Percentiles rank a stretch among this genome's conserved stretches.
These are phyloP conservation scores for Boechera stricta DNA, from an alignment of 345 rosid species.

Conservation along the genomic window DNA sequence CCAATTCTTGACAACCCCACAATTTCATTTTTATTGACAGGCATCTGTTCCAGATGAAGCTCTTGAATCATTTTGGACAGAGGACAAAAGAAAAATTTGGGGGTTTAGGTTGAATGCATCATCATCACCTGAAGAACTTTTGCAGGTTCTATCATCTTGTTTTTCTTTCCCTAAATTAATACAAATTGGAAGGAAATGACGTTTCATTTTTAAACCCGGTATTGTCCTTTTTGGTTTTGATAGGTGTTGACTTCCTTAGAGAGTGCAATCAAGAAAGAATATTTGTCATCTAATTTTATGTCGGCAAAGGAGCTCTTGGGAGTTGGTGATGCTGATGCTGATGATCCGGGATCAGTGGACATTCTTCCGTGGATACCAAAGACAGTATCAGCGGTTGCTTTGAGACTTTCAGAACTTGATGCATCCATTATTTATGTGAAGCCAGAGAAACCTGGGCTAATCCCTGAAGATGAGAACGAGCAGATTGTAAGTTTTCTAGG, in stretches of 20 bases:
- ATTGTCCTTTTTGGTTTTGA: constrained; percentile 32
- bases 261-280: constrained; percentile 71
- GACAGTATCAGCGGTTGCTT: constrained; percentile 79
- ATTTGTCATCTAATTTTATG: constrained; percentile 62
- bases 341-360: constrained; percentile 51
- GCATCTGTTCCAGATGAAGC: constrained; percentile 82
- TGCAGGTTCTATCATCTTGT: constrained; percentile 63
- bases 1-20: constrained; percentile 26
- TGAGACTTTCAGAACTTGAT: constrained; percentile 89
- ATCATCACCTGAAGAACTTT: constrained; percentile 67
- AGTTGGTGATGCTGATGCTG: constrained; percentile 44
- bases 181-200: constrained; percentile 7
- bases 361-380: constrained; percentile 98
- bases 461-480: constrained; percentile 55
- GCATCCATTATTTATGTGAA: constrained; percentile 59
- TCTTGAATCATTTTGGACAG: constrained; percentile 75
- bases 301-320: constrained; percentile 76
- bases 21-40: constrained; percentile 50
- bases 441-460: constrained; percentile 59
- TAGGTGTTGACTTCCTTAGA: constrained; percentile 79
- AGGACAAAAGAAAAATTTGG: constrained; percentile 59
- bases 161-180: constrained; percentile 10
- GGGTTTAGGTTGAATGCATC: constrained; percentile 61
- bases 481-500: constrained; percentile 58
- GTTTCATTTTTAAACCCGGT: not conserved